phyloP scores from a whole-genome alignment of 768 basidiomycete genomes.

The Mycena capillaripes region DNA sequence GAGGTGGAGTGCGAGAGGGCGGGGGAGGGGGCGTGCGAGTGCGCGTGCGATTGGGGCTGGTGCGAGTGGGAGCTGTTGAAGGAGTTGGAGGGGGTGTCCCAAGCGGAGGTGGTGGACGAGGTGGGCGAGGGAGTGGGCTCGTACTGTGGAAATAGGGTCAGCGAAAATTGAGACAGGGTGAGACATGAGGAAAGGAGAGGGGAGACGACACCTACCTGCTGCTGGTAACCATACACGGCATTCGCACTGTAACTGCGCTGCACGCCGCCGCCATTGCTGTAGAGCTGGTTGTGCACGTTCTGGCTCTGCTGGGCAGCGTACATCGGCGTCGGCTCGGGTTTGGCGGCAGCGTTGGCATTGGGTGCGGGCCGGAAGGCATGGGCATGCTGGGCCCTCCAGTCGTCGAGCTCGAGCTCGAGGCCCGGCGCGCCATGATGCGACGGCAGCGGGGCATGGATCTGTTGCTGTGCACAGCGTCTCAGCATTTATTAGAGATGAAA shows the following conservation, averaged over 20 bases:
- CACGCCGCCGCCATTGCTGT: slow-evolving; percentile 9
- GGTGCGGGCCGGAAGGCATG: too few relatives aligned
- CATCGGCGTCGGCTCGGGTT: neutral
- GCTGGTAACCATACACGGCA: slow-evolving; percentile 25
- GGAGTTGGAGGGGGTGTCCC: slow-evolving; percentile 9
- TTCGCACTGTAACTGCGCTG: slow-evolving; percentile 33
- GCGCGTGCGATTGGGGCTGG: too few relatives aligned
- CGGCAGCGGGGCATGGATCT: slow-evolving; percentile 1
- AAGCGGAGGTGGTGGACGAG: slow-evolving; percentile 22
- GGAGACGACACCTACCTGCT: slow-evolving; percentile 18
- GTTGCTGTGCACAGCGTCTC: neutral
- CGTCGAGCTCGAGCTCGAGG: slow-evolving; percentile 22
- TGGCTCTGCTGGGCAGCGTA: neutral
- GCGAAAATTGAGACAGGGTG: neutral
- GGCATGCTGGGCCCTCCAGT: neutral
- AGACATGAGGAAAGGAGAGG: neutral
- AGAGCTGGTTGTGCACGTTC: slow-evolving; percentile 15
- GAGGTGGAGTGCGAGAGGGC: neutral
- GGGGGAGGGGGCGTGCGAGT: neutral
- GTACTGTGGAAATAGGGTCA: slow-evolving; percentile 6
- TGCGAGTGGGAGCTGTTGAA: too few relatives aligned
- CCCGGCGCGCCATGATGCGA: neutral
- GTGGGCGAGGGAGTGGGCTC: slow-evolving; percentile 26
- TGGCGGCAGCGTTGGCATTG: too few relatives aligned
- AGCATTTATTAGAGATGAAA: neutral